Conservation (phyloP, 192 early-diverging fungal species). For the Funneliformis geosporum region DNA sequence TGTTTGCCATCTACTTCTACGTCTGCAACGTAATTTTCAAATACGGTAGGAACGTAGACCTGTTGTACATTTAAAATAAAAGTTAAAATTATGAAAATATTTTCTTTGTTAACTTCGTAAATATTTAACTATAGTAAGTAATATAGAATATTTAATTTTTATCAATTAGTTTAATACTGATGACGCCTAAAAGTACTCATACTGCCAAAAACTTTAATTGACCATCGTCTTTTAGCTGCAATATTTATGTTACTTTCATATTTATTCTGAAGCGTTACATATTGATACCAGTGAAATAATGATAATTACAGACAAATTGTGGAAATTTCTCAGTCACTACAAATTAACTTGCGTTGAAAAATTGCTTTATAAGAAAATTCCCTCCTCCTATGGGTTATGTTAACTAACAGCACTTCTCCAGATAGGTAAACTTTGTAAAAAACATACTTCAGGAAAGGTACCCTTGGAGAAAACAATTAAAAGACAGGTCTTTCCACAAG, state of each 20-base stretch:
- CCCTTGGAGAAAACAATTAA: constrained; percentile 83
- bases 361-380: neutral
- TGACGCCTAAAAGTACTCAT: too few relatives aligned
- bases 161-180: too few relatives aligned
- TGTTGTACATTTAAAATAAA: constrained; percentile 23
- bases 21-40: constrained; percentile 76
- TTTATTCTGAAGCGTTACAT: too few relatives aligned
- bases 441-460: constrained; percentile 78
- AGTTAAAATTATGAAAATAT: neutral
- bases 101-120: too few relatives aligned
- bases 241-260: too few relatives aligned
- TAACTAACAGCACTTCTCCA: neutral
- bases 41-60: constrained; percentile 75
- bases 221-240: neutral
- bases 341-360: neutral
- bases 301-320: too few relatives aligned
- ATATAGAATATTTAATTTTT: too few relatives aligned
- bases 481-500: constrained; percentile 90
- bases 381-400: neutral
- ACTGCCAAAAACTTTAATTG: neutral
- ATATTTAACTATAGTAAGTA: too few relatives aligned
- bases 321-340: neutral
- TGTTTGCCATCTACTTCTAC: constrained; percentile 68
- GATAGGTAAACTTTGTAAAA: neutral
- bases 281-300: too few relatives aligned